Evolutionary conservation across 2,329 filamentous ascomycete species (phyloP).

Genomic region (Gremmenia infestans): DNA sequence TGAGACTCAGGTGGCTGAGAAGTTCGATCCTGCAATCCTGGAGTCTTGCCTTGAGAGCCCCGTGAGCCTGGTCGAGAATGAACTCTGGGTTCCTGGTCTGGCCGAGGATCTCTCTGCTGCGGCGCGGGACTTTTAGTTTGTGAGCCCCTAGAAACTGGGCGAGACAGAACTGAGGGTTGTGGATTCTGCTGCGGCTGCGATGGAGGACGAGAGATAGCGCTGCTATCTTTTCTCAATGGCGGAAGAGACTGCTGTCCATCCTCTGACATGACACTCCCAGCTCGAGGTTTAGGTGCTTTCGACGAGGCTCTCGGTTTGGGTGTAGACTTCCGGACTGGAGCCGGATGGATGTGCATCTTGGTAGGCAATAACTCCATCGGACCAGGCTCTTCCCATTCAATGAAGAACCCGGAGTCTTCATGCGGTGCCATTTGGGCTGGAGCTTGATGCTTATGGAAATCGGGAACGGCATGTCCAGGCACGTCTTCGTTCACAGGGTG

Average conservation of each 20-base stretch:
- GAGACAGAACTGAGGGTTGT: not conserved
- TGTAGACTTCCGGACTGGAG: slow-evolving; percentile 22
- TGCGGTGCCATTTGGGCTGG: slow-evolving; percentile 6
- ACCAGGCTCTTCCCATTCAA: slow-evolving; percentile 35
- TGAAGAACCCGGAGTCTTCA: slow-evolving; percentile 27
- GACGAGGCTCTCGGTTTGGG: slow-evolving; percentile 30
- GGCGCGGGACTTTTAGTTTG: slow-evolving; percentile 4
- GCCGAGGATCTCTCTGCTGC: not conserved
- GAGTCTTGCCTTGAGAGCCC: not conserved
- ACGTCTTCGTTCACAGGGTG: slow-evolving; percentile 35
- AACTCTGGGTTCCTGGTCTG: not conserved
- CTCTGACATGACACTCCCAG: slow-evolving; percentile 27
- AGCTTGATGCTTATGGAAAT: slow-evolving; percentile 25
- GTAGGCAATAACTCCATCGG: slow-evolving; percentile 38
- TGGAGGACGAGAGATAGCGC: slow-evolving; percentile 7
- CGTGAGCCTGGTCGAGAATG: not conserved
- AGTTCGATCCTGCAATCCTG: not conserved
- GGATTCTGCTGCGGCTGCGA: not conserved
- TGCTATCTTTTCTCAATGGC: slow-evolving; percentile 15
- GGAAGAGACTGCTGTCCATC: slow-evolving; percentile 25
- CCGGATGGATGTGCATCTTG: slow-evolving; percentile 27
- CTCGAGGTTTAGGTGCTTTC: slow-evolving; percentile 22
- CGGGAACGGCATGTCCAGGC: slow-evolving; percentile 29
- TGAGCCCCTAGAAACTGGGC: not conserved
- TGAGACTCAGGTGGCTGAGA: not conserved